Conservation (phyloP, 1,284 basidiomycete genomes). For the Tilletiaria anomala region DNA sequence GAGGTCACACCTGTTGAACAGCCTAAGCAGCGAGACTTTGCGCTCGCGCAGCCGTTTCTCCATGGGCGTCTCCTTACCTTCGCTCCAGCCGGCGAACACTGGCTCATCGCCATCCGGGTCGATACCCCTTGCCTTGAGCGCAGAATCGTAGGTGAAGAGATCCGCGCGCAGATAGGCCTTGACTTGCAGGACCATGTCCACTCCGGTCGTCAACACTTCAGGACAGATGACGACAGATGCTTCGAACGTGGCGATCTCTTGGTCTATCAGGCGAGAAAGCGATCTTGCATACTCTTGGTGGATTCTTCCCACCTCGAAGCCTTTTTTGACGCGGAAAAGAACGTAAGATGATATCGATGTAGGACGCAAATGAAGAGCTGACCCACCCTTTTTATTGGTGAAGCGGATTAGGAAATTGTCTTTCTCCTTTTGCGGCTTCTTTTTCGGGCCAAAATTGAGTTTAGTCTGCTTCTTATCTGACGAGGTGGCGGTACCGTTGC, state of each 20-base stretch:
- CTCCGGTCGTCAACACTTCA: slow-evolving; percentile 18
- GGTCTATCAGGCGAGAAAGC: slow-evolving; percentile 33
- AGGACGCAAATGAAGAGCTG: too few relatives aligned
- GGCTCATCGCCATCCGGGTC: background rate
- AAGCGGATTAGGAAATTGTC: background rate
- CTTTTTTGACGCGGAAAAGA: slow-evolving; percentile 1
- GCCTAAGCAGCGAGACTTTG: slow-evolving; percentile 45
- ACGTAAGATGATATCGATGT: too few relatives aligned
- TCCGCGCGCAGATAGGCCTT: slow-evolving; percentile 7
- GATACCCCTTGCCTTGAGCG: background rate
- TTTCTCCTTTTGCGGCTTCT: too few relatives aligned
- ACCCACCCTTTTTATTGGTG: slow-evolving; percentile 4
- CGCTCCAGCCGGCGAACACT: slow-evolving; percentile 53
- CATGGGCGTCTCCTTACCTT: slow-evolving; percentile 58
- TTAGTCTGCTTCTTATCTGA: too few relatives aligned
- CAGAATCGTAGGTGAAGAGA: background rate
- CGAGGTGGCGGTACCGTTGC: too few relatives aligned
- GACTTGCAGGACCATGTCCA: slow-evolving; percentile 32
- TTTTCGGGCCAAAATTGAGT: too few relatives aligned
- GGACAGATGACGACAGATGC: slow-evolving; percentile 33
- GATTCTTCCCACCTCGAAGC: slow-evolving; percentile 32
- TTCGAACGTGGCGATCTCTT: slow-evolving; percentile 25
- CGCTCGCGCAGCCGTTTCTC: slow-evolving; percentile 62
- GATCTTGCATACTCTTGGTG: slow-evolving; percentile 27
- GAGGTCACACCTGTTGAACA: slow-evolving; percentile 32